These are phyloP conservation scores for Neurospora sp. DNA, from an alignment of 495 filamentous ascomycete species.

Conservation along the genomic window DNA sequence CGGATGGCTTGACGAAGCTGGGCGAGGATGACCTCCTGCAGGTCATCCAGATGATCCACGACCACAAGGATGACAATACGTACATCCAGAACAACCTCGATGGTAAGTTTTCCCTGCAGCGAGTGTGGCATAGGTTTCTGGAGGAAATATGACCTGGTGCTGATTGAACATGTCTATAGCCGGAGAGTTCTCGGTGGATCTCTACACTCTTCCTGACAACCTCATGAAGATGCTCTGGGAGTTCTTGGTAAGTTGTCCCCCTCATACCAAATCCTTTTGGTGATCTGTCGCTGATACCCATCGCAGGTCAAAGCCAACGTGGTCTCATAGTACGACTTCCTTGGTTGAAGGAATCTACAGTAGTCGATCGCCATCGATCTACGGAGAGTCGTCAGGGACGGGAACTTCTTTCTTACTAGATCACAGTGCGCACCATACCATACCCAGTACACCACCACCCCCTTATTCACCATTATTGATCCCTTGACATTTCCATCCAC, in stretches of 20 bases:
- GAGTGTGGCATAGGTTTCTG: not conserved
- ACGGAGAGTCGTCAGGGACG: not conserved
- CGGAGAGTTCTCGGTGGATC: conserved; percentile 96
- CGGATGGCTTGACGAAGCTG: conserved; percentile 49
- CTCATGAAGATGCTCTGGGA: conserved; percentile 91
- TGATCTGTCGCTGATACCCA: not conserved
- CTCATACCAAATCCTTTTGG: not conserved
- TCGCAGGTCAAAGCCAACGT: conserved; percentile 17
- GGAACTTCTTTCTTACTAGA: not conserved
- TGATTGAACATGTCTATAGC: conserved; percentile 39
- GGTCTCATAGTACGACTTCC: conserved; percentile 7
- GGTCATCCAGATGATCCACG: conserved; percentile 96
- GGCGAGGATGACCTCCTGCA: conserved; percentile 63
- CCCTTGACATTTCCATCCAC: not conserved
- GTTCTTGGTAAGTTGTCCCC: conserved; percentile 38
- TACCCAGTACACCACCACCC: not conserved
- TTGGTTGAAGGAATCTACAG: not conserved
- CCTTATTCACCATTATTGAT: not conserved
- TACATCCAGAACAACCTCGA: conserved; percentile 97
- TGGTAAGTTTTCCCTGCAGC: conserved; percentile 40
- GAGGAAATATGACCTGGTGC: not conserved
- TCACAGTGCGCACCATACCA: not conserved
- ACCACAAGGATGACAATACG: conserved; percentile 83
- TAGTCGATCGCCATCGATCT: not conserved
- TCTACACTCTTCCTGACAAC: conserved; percentile 84